Evolutionary conservation across 164 flowering plant genomes (phyloP).

Genomic region (Euptelea pleiosperma): DNA sequence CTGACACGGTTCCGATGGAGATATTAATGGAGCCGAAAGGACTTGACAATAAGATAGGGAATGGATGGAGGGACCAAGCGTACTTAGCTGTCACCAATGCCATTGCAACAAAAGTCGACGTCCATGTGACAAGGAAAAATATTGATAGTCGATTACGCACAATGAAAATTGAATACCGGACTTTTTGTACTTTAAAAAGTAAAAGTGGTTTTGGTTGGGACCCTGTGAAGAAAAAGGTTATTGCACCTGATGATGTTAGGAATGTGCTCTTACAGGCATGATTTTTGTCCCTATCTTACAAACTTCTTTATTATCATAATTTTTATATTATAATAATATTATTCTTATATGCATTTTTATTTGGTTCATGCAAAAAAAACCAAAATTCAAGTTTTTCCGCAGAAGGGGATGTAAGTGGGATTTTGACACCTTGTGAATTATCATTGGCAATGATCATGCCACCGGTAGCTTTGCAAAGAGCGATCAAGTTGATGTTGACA

Average conservation of each 20-base stretch:
- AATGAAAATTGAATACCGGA: not conserved
- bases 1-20: too few relatives aligned
- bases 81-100: too few relatives aligned
- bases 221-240: not conserved
- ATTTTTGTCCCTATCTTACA: too few relatives aligned
- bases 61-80: too few relatives aligned
- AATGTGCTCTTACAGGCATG: not conserved
- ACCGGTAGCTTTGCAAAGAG: not conserved
- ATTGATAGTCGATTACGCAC: not conserved
- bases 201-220: not conserved
- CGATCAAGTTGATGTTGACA: not conserved
- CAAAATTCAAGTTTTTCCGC: not conserved
- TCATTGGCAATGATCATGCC: slow-evolving; percentile 2
- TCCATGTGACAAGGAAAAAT: not conserved
- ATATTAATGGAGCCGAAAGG: too few relatives aligned
- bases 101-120: too few relatives aligned
- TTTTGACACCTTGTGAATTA: not conserved
- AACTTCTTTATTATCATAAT: not conserved
- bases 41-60: too few relatives aligned
- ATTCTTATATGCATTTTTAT: not conserved
- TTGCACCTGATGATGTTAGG: not conserved
- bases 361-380: not conserved
- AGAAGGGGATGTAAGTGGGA: not conserved
- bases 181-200: not conserved
- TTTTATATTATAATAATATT: not conserved